Base-by-base conservation (phyloP, 768 basidiomycete species). In the Vararia minispora region DNA sequence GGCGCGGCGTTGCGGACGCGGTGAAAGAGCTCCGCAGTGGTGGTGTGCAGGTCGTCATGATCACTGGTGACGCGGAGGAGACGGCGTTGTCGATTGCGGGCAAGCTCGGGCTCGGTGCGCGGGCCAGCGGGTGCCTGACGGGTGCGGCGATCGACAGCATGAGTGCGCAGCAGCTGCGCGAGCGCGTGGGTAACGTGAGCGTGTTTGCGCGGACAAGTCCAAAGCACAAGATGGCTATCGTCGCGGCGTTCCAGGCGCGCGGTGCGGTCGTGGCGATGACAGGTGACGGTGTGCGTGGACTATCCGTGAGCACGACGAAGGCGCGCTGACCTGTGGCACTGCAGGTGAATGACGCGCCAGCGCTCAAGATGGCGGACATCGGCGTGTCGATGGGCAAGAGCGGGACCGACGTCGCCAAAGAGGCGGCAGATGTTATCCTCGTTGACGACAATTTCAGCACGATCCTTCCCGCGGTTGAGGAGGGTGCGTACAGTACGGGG, bases 401-500 rank as follows among this genome's bases (percentile, higher is more conserved):
- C 44, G 94, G 94, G n/a, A 95, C 94, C 14, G 94, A 98, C 55
- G 94, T 98, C 9, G 91, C 94, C 18, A 98, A 98, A 60, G 94
- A 97, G 61, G 92, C 92, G 7, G 92, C 94, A 6, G 90, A 98
- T 61, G 79, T 91, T 50, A 95, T 98, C 50, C 73, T 98, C 14
- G 92, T 95, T 23, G 91, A 97, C 54, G 94, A 98, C 58, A 92
- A 97, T 59, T 97, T 98, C 53, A 85, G 76, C 43, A 95, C 92
- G 1, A 89, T 98, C 41, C 60, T 97, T 27, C 86, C 90, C 12
- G 92, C 94, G 5, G 78, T 98, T 28, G 89, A 94, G 63, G 90
- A 94, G 68, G 88, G 86, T 81, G 46, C 27, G 64, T 34, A 16
- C 28, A n/a, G n/a, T n/a, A n/a, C n/a, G n/a, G n/a, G n/a, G n/a